These are phyloP conservation scores for Rosa chinensis DNA, from an alignment of 306 rosid species.

Conservation along the genomic window DNA sequence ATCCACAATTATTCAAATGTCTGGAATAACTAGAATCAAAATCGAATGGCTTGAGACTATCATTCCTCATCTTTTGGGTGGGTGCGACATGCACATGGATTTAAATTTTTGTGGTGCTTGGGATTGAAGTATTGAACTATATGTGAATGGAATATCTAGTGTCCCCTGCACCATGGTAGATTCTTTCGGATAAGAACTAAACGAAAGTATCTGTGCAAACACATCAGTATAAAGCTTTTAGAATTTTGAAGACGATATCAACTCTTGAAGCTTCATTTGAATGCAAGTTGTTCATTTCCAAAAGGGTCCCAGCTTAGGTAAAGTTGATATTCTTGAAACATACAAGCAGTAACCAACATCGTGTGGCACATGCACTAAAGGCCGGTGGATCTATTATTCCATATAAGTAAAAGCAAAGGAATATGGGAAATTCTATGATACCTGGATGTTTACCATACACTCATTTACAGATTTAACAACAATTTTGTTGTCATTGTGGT, in stretches of 20 bases:
- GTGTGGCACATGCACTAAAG: slow-evolving; percentile 7
- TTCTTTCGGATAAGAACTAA: background rate
- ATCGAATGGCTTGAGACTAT: background rate
- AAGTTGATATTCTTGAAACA: slow-evolving; percentile 2
- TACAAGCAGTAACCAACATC: background rate
- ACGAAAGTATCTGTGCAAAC: background rate
- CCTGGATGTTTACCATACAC: no score
- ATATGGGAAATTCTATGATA: background rate
- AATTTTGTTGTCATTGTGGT: no score
- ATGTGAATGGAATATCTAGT: no score
- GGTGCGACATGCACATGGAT: background rate
- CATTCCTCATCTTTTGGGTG: background rate
- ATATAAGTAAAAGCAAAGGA: background rate
- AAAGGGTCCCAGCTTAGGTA: background rate
- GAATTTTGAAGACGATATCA: background rate
- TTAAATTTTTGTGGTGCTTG: background rate
- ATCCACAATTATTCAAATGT: background rate
- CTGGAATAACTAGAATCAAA: background rate
- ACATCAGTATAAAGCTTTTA: background rate
- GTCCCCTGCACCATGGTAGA: background rate
- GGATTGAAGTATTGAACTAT: no score
- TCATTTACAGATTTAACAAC: no score
- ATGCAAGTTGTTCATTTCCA: background rate
- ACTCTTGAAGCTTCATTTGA: background rate
- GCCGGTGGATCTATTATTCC: background rate